Percentiles rank a stretch among this genome's conserved stretches.
Conservation (phyloP, 2,329 filamentous ascomycete genomes). For the Trichoderma koningii region DNA sequence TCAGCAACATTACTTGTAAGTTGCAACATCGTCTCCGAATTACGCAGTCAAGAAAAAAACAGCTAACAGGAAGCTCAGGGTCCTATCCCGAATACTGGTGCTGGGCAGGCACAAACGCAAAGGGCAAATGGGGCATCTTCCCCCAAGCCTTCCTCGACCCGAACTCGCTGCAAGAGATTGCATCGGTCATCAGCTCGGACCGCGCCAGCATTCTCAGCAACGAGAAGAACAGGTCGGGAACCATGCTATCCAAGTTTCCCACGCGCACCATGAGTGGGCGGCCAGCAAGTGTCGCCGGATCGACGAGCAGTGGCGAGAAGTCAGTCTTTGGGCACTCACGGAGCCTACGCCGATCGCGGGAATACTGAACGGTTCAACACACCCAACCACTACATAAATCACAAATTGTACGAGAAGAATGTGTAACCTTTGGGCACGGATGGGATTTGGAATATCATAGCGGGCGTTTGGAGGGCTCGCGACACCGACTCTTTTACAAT, state of each 20-base stretch:
- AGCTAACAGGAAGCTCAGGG: slow-evolving; percentile 38
- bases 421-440: neutral
- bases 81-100: slow-evolving; percentile 55
- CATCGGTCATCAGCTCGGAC: slow-evolving; percentile 33
- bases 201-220: slow-evolving; percentile 38
- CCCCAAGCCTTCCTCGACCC: slow-evolving; percentile 53
- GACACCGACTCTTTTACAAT: neutral
- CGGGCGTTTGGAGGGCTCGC: slow-evolving; percentile 11
- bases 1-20: slow-evolving; percentile 64
- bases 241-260: slow-evolving; percentile 42
- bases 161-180: slow-evolving; percentile 46
- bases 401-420: neutral
- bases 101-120: slow-evolving; percentile 56
- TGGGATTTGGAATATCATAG: slow-evolving; percentile 3
- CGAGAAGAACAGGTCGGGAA: slow-evolving; percentile 41
- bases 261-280: slow-evolving; percentile 38
- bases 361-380: slow-evolving; percentile 10
- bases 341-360: slow-evolving; percentile 11
- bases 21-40: slow-evolving; percentile 25
- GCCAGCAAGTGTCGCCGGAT: slow-evolving; percentile 40
- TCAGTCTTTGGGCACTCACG: slow-evolving; percentile 29
- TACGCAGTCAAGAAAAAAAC: neutral
- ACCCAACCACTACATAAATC: neutral
- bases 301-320: slow-evolving; percentile 38
- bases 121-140: slow-evolving; percentile 57